Percentiles rank a stretch among this genome's conserved stretches.
phyloP scores from a whole-genome alignment of 441 rosid species.

The Pelargonium citronellum region DNA sequence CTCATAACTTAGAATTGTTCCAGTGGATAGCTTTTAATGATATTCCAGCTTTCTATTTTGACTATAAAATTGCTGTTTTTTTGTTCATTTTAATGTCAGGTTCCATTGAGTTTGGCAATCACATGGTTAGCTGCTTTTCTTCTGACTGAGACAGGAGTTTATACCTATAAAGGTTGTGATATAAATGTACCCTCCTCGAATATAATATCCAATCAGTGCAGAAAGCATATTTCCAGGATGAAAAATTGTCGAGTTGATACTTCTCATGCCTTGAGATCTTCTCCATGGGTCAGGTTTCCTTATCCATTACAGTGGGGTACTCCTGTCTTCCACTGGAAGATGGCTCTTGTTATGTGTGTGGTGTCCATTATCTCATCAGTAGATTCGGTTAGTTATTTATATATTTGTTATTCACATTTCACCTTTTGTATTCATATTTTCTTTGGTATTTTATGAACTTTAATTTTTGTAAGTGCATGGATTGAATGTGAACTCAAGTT shows the following conservation, averaged over 20 bases:
- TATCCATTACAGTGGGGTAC: conserved; percentile 97
- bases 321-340: conserved; percentile 81
- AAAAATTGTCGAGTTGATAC: conserved; percentile 81
- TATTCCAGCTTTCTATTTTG: conserved; percentile 12
- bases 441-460: neutral
- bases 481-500: too few species aligned
- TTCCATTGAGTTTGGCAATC: conserved; percentile 86
- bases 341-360: conserved; percentile 85
- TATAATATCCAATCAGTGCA: conserved; percentile 73
- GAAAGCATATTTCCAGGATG: conserved; percentile 72
- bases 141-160: conserved; percentile 75
- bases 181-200: conserved; percentile 67
- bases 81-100: conserved; percentile 42
- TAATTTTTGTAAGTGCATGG: neutral
- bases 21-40: neutral
- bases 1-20: conserved; percentile 1
- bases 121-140: conserved; percentile 88
- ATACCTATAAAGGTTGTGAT: conserved; percentile 78
- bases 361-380: conserved; percentile 76
- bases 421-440: neutral
- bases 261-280: conserved; percentile 67
- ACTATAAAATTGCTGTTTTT: conserved; percentile 10
- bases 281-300: conserved; percentile 96
- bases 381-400: conserved; percentile 68
- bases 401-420: conserved; percentile 12